Evolutionary conservation across 2,329 filamentous ascomycete genomes (phyloP).

Genomic region (Apiospora sp.): DNA sequence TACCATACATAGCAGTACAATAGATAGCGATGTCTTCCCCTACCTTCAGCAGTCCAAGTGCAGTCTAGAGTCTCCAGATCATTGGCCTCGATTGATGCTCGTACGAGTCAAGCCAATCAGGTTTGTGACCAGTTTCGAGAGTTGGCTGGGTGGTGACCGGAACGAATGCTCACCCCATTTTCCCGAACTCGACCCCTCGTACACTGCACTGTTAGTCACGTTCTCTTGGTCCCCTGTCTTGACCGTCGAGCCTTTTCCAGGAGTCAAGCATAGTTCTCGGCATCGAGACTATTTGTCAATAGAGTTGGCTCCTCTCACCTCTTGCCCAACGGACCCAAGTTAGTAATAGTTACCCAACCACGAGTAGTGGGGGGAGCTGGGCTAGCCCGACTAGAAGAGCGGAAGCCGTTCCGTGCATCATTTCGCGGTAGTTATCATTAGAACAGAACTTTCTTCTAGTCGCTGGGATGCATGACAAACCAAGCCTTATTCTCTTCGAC

Average conservation of each 20-base stretch:
- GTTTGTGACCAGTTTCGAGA: not conserved
- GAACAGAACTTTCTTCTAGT: constrained; percentile 1
- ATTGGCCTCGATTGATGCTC: constrained; percentile 17
- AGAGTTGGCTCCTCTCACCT: constrained; percentile 14
- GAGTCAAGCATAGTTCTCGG: not conserved
- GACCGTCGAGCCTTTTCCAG: not conserved
- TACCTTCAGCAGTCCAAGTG: not conserved
- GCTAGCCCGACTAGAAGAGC: not conserved
- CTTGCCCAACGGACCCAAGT: not conserved
- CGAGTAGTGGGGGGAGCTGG: not conserved
- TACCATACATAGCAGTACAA: not conserved
- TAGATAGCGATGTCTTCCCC: not conserved
- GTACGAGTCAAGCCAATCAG: constrained; percentile 13
- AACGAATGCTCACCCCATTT: not conserved
- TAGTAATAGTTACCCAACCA: not conserved
- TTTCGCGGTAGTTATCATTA: constrained; percentile 19
- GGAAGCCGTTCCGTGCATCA: constrained; percentile 19
- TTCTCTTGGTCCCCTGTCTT: not conserved
- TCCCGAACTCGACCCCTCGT: not conserved
- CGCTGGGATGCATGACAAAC: not conserved
- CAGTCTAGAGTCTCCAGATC: not conserved
- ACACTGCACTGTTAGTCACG: not conserved
- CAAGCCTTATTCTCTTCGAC: not conserved
- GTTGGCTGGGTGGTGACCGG: not conserved
- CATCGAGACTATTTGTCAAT: constrained; percentile 13